Base-by-base conservation (phyloP, 768 basidiomycete genomes). In the Floccularia luteovirens region DNA sequence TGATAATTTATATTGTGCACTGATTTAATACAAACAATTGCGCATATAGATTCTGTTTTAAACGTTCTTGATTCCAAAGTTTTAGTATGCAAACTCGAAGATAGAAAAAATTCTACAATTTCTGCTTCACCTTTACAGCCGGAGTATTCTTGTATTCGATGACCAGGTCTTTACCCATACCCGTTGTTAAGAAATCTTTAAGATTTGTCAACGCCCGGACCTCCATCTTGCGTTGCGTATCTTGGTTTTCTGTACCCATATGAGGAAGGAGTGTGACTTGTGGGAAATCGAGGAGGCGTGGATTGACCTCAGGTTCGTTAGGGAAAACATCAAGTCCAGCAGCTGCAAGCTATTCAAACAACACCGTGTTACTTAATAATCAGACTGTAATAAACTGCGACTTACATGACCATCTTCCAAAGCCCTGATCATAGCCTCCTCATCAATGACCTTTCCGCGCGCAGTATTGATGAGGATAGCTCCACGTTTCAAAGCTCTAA, bases 291-390 rank as follows among this genome's bases (percentile, higher is more conserved):
- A 92, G 68, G 24, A 94, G 63, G 21, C 81, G 75, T 3, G 86
- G 82, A 50, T 90, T 83, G 30, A 90, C 77, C 33, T 72, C 57
- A 1, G 91, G 90, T 53, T 91, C 89, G 60, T 91, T 71, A 7
- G 90, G 88, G 59, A 71, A 91, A 17, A 92, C 90, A 49, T 93
- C 90, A 25, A 93, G 65, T 11, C 90, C 90, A 14, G 85, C 85
- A 2, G 81, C 81, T 25, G 71, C 74, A 44, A 92, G 70, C 89
- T 90, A 52, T n/a, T 7, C n/a, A 20, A 14, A 37, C 10, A 20
- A 37, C 13, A 21, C 41, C 14, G n/a, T 14, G 25, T 8, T 20
- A 31, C 10, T 24, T 33, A 11, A 22, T 43, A 25, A n/a, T 21
- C 13, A 44, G 33, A 36, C 30, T 5, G 25, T 17, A 7, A 17